phyloP scores from a whole-genome alignment of 2,329 filamentous ascomycete genomes.

The Sarocladium kiliense region DNA sequence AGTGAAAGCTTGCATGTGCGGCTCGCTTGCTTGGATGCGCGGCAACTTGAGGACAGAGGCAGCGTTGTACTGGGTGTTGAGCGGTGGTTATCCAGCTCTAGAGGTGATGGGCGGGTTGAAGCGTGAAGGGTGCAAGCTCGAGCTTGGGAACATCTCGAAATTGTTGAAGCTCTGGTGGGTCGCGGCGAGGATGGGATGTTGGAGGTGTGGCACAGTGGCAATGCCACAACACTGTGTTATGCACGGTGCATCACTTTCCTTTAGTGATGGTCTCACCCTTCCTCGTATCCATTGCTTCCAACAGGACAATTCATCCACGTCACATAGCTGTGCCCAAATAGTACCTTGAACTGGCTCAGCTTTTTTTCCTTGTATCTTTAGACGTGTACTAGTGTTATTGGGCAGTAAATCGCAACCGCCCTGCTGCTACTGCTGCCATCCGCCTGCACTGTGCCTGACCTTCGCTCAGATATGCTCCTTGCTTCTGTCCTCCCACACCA shows the following conservation, averaged over 20 bases:
- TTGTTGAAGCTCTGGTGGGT: conserved; percentile 8
- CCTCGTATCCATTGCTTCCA: too few relatives aligned
- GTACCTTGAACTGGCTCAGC: too few relatives aligned
- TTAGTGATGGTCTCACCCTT: too few relatives aligned
- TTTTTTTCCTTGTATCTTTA: too few relatives aligned
- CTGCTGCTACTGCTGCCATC: background rate
- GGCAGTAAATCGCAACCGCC: background rate
- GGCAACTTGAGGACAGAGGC: background rate
- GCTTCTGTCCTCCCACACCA: conserved; percentile 5
- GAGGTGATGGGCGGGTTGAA: background rate
- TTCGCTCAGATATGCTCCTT: background rate
- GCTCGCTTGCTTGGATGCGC: background rate
- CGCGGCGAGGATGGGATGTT: background rate
- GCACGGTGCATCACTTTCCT: background rate
- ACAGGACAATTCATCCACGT: too few relatives aligned
- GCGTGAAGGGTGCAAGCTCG: background rate
- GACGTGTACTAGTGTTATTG: background rate
- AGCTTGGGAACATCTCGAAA: background rate
- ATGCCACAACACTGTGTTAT: background rate
- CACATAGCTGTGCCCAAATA: too few relatives aligned
- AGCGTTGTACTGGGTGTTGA: too few relatives aligned
- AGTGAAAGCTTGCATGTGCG: background rate
- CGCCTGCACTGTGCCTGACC: background rate
- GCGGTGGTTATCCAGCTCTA: too few relatives aligned
- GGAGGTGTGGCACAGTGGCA: background rate